Percentiles rank a stretch among this genome's conserved stretches.
phyloP scores from a whole-genome alignment of 192 early-diverging fungal genomes.

The Funneliformis geosporum region DNA sequence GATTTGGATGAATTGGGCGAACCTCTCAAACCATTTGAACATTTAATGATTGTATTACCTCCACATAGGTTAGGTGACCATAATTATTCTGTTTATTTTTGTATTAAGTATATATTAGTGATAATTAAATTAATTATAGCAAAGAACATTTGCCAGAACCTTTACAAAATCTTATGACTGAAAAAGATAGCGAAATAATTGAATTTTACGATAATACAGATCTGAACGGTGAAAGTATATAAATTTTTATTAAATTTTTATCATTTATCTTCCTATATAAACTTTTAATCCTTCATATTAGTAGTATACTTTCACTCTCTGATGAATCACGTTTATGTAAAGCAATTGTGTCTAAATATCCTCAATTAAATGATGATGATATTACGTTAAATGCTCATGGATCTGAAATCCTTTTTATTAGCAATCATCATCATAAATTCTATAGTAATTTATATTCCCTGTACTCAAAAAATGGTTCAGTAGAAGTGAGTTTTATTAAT shows the following conservation, averaged over 20 bases:
- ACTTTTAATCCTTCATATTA: conserved; percentile 42
- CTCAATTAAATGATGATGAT: conserved; percentile 73
- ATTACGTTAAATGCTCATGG: conserved; percentile 71
- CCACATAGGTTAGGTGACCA: conserved; percentile 59
- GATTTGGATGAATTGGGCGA: conserved; percentile 80
- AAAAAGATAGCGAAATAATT: conserved; percentile 79
- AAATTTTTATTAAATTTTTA: background rate
- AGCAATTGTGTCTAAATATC: conserved; percentile 66
- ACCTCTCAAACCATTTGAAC: conserved; percentile 91
- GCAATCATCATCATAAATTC: conserved; percentile 59
- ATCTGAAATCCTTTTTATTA: conserved; percentile 56
- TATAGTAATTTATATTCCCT: conserved; percentile 58
- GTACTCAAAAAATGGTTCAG: conserved; percentile 49
- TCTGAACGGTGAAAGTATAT: conserved; percentile 88
- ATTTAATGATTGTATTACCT: conserved; percentile 96
- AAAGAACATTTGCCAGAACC: conserved; percentile 66
- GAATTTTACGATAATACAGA: conserved; percentile 97
- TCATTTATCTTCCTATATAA: background rate
- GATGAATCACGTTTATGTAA: conserved; percentile 78
- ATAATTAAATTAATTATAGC: conserved; percentile 35
- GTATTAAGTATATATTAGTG: background rate
- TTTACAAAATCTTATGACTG: conserved; percentile 81
- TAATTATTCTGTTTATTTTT: background rate
- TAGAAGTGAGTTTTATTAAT: conserved; percentile 30
- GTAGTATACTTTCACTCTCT: conserved; percentile 93